These are phyloP conservation scores for Entomortierella lignicola DNA, from an alignment of 192 early-diverging fungal genomes.

Conservation along the genomic window DNA sequence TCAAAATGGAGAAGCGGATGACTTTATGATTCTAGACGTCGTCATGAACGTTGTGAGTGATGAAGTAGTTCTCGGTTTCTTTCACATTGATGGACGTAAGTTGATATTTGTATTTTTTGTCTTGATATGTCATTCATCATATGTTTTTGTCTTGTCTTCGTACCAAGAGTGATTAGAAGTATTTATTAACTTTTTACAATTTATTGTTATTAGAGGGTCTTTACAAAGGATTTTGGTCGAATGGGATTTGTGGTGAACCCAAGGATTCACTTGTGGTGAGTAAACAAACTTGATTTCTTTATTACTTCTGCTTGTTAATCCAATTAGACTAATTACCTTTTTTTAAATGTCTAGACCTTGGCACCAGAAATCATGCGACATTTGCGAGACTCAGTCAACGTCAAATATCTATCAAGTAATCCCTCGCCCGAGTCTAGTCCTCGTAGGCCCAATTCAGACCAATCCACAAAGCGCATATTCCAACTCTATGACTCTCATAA, in stretches of 20 bases:
- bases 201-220: conserved; percentile 37
- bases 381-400: conserved; percentile 26
- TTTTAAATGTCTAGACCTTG: conserved; percentile 23
- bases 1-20: conserved; percentile 39
- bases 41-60: conserved; percentile 61
- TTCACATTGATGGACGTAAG: conserved; percentile 59
- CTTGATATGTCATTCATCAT: no score
- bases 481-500: conserved; percentile 54
- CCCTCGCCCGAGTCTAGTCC: conserved; percentile 12
- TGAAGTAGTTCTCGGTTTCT: conserved; percentile 58
- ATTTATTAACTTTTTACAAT: neutral
- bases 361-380: conserved; percentile 46
- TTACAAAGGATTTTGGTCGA: conserved; percentile 54
- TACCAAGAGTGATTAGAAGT: no score
- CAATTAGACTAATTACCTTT: neutral
- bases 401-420: neutral
- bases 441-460: conserved; percentile 17
- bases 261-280: conserved; percentile 42
- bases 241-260: conserved; percentile 51
- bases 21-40: conserved; percentile 56
- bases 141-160: no score
- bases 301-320: neutral
- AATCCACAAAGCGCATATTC: conserved; percentile 54
- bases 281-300: neutral
- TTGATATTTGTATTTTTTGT: no score